These are phyloP conservation scores for Pseudopyrenochaeta lycopersici DNA, from an alignment of 2,329 filamentous ascomycete genomes.

Conservation along the genomic window DNA sequence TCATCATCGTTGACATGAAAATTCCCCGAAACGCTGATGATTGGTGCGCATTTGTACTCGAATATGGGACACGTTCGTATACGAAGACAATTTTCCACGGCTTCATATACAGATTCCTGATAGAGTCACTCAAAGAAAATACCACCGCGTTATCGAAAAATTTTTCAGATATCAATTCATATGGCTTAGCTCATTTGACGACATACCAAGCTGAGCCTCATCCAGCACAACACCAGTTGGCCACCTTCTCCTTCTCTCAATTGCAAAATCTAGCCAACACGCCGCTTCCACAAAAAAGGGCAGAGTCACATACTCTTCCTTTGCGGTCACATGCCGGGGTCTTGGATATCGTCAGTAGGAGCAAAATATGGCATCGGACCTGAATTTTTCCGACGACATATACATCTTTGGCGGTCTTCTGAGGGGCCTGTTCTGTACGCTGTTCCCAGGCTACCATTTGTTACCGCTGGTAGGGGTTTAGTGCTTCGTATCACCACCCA, in stretches of 20 bases:
- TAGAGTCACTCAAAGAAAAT: slow-evolving; percentile 3
- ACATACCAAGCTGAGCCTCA: not conserved
- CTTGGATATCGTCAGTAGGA: slow-evolving; percentile 10
- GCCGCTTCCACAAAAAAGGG: slow-evolving; percentile 1
- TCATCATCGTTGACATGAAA: slow-evolving; percentile 1
- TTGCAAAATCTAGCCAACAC: not conserved
- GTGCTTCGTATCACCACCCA: slow-evolving; percentile 11
- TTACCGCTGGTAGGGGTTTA: slow-evolving; percentile 3
- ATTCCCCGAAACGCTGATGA: slow-evolving; percentile 1
- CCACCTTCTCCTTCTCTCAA: slow-evolving; percentile 4
- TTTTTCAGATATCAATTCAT: slow-evolving; percentile 7
- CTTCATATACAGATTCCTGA: slow-evolving; percentile 11
- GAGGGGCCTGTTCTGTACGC: slow-evolving; percentile 11
- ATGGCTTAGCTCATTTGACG: slow-evolving; percentile 3
- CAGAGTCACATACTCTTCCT: slow-evolving; percentile 14
- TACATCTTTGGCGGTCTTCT: slow-evolving; percentile 12
- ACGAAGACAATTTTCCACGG: slow-evolving; percentile 14
- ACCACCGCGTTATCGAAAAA: not conserved
- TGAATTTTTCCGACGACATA: slow-evolving; percentile 14
- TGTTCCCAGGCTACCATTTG: slow-evolving; percentile 1
- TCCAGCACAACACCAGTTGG: not conserved
- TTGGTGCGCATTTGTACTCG: slow-evolving; percentile 5
- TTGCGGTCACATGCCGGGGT: slow-evolving; percentile 11
- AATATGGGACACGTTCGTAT: slow-evolving; percentile 11
- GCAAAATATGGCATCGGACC: slow-evolving; percentile 7